Evolutionary conservation across 148 eudicot genomes (phyloP), one percentile per base, ranked within the genome.

Genomic region (Selenicereus undatus): DNA sequence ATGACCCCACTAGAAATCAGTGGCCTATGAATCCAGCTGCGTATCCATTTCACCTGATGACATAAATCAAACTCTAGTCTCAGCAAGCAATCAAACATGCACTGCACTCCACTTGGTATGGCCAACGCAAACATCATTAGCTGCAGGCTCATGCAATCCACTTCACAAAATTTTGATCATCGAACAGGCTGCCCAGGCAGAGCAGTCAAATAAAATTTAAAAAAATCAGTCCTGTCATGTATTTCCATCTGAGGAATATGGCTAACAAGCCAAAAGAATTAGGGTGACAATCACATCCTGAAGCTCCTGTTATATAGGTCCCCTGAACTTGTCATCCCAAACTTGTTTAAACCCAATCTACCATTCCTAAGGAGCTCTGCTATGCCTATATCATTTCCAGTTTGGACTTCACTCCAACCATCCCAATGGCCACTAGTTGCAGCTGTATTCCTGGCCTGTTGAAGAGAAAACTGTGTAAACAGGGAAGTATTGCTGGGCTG

Each of bases 401-500:
- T 82, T 60, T 84, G 87, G 68, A 35, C 65, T 52, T 88, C 90
- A 73, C 81, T 90, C 87, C 88, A 76, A 80, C 85, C 83, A 86
- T 96, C 91, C 97, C 94, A 91, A 74, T 91, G 95, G 30, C 92
- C 91, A 87, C 90, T 94, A 69, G 95, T 82, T 82, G 80, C 80
- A 29, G 84, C 76, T 50, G 86, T 68, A 87, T 74, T 91, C 79
- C 92, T 91, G 24, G 89, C 73, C 77, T 89, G 94, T 79, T 89
- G 95, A 65, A 83, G 81, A 79, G 84, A 58, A 52, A 77, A 81
- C 73, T 89, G 92, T 17, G 88, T 80, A 81, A 78, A 85, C 21
- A 88, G 81, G 32, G 91, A 83, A 62, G 83, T 45, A 80, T 82
- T 85, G 82, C 82, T 81, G 65, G 82, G 76, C 62, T 80, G 86